Conservation (phyloP, 129 eudicot genomes). For the Escallonia rubra region DNA sequence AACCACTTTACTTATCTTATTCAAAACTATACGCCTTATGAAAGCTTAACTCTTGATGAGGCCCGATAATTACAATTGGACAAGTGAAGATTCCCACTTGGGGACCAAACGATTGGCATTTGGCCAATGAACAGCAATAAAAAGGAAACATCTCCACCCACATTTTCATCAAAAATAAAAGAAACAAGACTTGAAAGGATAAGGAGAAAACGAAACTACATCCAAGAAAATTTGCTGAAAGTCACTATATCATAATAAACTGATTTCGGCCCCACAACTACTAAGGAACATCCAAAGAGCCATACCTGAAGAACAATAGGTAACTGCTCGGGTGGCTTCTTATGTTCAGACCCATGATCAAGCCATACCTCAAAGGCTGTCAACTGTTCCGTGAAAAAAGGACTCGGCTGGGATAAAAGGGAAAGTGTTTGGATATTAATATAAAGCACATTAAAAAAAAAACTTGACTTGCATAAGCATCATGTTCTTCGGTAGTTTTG, state of each 20-base stretch:
- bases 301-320: conserved; percentile 97
- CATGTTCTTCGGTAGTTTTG: not conserved
- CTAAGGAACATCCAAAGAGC: not conserved
- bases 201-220: not conserved
- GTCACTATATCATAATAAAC: not conserved
- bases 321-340: conserved; percentile 96
- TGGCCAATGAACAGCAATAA: not conserved
- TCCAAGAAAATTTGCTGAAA: not conserved
- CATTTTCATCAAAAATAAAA: not conserved
- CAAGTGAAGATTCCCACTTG: too few relatives aligned
- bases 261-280: not conserved
- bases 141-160: not conserved
- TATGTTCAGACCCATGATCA: conserved; percentile 91
- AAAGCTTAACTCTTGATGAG: too few relatives aligned
- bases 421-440: not conserved
- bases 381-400: conserved; percentile 87
- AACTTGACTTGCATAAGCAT: not conserved
- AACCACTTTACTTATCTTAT: too few relatives aligned
- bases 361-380: conserved; percentile 99
- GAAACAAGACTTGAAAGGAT: not conserved
- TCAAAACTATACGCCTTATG: too few relatives aligned
- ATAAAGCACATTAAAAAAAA: not conserved
- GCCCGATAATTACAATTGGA: too few relatives aligned
- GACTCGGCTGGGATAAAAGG: conserved; percentile 66
- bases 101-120: not conserved